phyloP scores from a whole-genome alignment of 768 basidiomycete species.

The Russula compacta region DNA sequence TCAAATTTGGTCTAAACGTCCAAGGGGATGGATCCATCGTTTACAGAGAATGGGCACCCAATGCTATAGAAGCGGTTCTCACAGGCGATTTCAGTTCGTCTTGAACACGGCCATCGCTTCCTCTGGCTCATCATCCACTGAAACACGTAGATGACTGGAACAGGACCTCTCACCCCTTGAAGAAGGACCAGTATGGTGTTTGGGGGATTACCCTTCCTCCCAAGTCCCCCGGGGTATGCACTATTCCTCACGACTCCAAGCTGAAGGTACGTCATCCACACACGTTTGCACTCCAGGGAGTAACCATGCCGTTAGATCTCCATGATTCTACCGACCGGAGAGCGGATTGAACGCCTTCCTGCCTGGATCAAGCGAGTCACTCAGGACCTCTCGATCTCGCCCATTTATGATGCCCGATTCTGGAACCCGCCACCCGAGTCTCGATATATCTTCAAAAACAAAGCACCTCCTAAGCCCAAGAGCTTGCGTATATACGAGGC shows the following conservation, averaged over 20 bases:
- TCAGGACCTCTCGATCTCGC: constrained; percentile 83
- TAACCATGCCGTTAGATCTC: constrained; percentile 54
- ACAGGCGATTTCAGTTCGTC: constrained; percentile 96
- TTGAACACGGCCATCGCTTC: neutral
- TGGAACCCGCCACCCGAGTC: constrained; percentile 85
- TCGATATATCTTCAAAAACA: constrained; percentile 74
- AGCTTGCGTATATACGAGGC: constrained; percentile 89
- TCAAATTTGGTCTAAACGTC: constrained; percentile 71
- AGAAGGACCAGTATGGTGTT: constrained; percentile 72
- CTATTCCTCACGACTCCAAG: constrained; percentile 92
- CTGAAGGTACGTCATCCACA: constrained; percentile 48
- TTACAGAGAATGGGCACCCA: constrained; percentile 97
- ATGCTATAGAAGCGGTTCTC: constrained; percentile 69
- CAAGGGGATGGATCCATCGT: constrained; percentile 54
- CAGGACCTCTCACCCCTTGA: constrained; percentile 79
- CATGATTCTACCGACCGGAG: constrained; percentile 70
- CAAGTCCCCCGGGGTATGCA: constrained; percentile 53
- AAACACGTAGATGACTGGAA: constrained; percentile 70
- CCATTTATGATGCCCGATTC: constrained; percentile 93
- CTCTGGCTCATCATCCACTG: neutral
- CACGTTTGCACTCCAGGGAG: neutral
- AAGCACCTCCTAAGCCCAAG: constrained; percentile 54
- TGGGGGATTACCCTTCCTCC: constrained; percentile 82
- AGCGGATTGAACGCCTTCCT: constrained; percentile 85
- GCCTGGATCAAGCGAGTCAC: constrained; percentile 95